A percentile compares a stretch with the other conserved stretches of the same genome.
Conservation (phyloP, 352 stramenopile genomes). For the Phytophthora crassamura region DNA sequence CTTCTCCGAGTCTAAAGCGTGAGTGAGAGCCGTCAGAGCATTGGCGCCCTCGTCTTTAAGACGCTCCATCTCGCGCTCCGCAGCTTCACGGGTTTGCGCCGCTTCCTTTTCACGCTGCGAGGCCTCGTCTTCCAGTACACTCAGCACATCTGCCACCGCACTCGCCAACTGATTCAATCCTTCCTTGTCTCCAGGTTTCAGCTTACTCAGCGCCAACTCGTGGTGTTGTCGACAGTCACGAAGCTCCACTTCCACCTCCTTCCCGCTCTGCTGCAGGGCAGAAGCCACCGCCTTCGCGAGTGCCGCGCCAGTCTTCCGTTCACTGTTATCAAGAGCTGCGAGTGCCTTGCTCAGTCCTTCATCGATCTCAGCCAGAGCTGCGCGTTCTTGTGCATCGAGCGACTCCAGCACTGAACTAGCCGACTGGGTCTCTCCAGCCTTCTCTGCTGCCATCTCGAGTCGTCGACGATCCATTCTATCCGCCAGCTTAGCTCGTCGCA, state of each 20-base stretch:
- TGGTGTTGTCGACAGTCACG: constrained; percentile 28
- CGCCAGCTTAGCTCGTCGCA: constrained; percentile 25
- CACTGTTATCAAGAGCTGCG: constrained; percentile 12
- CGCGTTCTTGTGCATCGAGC: constrained; percentile 23
- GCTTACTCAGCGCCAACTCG: constrained; percentile 23
- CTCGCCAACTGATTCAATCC: background rate
- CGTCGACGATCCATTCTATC: constrained; percentile 30
- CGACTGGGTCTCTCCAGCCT: background rate
- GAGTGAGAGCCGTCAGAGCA: constrained; percentile 15
- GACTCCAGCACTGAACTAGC: constrained; percentile 3
- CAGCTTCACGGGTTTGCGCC: constrained; percentile 4
- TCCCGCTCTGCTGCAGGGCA: constrained; percentile 21
- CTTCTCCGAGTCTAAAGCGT: constrained; percentile 32
- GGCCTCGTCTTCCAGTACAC: constrained; percentile 21
- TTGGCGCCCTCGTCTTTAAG: constrained; percentile 29
- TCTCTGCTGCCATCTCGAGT: constrained; percentile 10
- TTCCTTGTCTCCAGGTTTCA: constrained; percentile 17
- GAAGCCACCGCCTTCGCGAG: constrained; percentile 22
- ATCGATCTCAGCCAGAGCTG: constrained; percentile 15
- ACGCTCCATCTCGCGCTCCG: constrained; percentile 27
- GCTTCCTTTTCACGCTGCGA: constrained; percentile 5
- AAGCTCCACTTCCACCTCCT: constrained; percentile 24
- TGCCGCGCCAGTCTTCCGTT: constrained; percentile 8
- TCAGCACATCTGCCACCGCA: constrained; percentile 13
- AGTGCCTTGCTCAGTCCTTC: constrained; percentile 18